Evolutionary conservation across 2,329 filamentous ascomycete genomes (phyloP).

Genomic region (Ophiostoma himal-ulmi): DNA sequence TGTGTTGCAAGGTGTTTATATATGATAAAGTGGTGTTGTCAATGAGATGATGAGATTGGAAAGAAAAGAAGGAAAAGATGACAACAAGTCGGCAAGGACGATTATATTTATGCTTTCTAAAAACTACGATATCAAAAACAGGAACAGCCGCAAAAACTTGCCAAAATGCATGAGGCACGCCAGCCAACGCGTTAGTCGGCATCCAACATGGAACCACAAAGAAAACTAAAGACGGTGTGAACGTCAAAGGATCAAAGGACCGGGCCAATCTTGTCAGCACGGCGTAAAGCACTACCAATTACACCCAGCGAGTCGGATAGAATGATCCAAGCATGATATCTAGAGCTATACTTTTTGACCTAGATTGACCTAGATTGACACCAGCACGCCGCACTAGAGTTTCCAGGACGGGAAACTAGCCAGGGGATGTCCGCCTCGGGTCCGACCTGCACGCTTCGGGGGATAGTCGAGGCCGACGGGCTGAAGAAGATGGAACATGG

Average conservation of each 20-base stretch:
- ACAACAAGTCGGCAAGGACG: background rate
- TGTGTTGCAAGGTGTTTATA: background rate
- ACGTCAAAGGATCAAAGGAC: background rate
- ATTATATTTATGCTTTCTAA: background rate
- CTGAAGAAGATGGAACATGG: background rate
- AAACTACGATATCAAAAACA: background rate
- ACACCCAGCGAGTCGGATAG: background rate
- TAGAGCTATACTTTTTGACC: background rate
- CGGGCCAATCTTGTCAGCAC: background rate
- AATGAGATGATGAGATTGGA: background rate
- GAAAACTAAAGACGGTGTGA: background rate
- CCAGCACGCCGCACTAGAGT: background rate
- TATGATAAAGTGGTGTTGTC: background rate
- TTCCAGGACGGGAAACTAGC: background rate
- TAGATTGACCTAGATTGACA: background rate
- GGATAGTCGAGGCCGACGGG: background rate
- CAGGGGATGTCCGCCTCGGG: background rate
- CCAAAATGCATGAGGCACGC: background rate
- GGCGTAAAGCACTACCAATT: too few relatives aligned
- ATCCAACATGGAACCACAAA: background rate
- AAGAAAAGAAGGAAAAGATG: too few relatives aligned
- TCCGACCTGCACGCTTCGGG: background rate
- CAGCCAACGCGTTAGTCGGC: background rate
- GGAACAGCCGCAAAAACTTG: too few relatives aligned
- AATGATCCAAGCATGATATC: background rate